Conservation (phyloP, 1,284 basidiomycete genomes). For the Dichomitus squalens region DNA sequence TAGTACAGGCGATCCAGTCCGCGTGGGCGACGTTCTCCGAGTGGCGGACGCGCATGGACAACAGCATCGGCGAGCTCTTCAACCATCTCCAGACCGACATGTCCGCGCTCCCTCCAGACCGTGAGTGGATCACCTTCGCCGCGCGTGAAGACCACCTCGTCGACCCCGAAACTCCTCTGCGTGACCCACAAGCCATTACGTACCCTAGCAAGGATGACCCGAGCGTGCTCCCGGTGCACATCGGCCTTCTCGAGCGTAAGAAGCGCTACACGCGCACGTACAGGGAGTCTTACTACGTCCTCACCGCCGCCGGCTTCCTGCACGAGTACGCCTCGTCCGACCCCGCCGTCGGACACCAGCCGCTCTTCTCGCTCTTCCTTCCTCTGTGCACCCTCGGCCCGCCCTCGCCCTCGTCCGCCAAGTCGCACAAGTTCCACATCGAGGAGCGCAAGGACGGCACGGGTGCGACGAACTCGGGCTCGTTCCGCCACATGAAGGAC, state of each 20-base stretch:
- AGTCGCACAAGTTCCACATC: slow-evolving; percentile 97
- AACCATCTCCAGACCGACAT: slow-evolving; percentile 77
- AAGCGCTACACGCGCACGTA: slow-evolving; percentile 94
- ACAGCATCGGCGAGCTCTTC: slow-evolving; percentile 83
- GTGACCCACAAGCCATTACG: slow-evolving; percentile 78
- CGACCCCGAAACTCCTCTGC: slow-evolving; percentile 93
- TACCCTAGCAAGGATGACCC: slow-evolving; percentile 97
- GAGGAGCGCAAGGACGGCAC: slow-evolving; percentile 89
- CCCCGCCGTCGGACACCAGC: slow-evolving; percentile 65
- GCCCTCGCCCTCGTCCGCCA: slow-evolving; percentile 72
- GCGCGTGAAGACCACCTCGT: slow-evolving; percentile 94
- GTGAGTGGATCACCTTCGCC: slow-evolving; percentile 97
- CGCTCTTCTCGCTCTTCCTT: slow-evolving; percentile 90
- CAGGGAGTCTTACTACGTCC: slow-evolving; percentile 88
- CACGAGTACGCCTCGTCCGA: slow-evolving; percentile 91
- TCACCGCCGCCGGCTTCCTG: slow-evolving; percentile 95
- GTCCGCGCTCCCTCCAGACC: slow-evolving; percentile 85
- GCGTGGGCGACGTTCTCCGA: slow-evolving; percentile 98
- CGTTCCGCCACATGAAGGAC: slow-evolving; percentile 44
- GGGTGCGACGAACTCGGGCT: slow-evolving; percentile 60
- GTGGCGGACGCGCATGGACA: slow-evolving; percentile 90
- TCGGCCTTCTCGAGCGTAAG: slow-evolving; percentile 93
- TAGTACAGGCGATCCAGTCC: slow-evolving; percentile 93
- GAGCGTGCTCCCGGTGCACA: slow-evolving; percentile 86
- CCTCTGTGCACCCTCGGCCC: slow-evolving; percentile 97